These are phyloP conservation scores for Cladosporium cucumerinum DNA, from an alignment of 2,329 filamentous ascomycete genomes.

Conservation along the genomic window DNA sequence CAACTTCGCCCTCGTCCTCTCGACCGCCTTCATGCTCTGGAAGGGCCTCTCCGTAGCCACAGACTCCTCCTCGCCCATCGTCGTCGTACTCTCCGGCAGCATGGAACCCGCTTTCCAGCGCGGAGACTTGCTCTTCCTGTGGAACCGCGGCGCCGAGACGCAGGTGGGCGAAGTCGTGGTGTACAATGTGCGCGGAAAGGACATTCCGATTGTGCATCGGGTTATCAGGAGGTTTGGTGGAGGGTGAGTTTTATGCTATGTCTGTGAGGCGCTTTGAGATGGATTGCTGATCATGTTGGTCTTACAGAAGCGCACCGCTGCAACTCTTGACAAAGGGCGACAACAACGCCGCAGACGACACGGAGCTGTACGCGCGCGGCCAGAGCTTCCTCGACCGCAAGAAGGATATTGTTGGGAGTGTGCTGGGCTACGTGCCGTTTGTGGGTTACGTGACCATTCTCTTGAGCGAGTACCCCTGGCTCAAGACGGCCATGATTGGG, in stretches of 20 bases:
- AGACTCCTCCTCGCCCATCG: constrained; percentile 65
- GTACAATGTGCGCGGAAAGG: constrained; percentile 85
- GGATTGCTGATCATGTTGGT: constrained; percentile 5
- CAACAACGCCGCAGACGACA: constrained; percentile 92
- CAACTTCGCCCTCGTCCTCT: constrained; percentile 87
- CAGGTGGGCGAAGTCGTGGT: constrained; percentile 72
- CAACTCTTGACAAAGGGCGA: constrained; percentile 93
- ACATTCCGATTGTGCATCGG: constrained; percentile 95
- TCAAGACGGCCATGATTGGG: constrained; percentile 91
- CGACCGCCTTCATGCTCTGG: constrained; percentile 88
- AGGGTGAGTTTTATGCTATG: constrained; percentile 43
- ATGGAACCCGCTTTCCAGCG: constrained; percentile 83
- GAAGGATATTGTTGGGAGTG: constrained; percentile 88
- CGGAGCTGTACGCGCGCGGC: constrained; percentile 78
- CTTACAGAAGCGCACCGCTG: constrained; percentile 44
- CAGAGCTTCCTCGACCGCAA: constrained; percentile 79
- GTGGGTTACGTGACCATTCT: constrained; percentile 97
- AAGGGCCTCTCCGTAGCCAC: constrained; percentile 79
- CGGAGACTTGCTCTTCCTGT: constrained; percentile 71
- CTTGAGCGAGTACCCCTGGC: constrained; percentile 90
- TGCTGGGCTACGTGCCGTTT: constrained; percentile 86
- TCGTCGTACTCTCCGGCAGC: constrained; percentile 77
- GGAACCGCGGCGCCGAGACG: constrained; percentile 65
- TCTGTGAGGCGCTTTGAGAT: background rate
- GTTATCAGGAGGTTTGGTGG: constrained; percentile 70